Conservation (phyloP, 768 basidiomycete species). For the Mycena albidolilacea region DNA sequence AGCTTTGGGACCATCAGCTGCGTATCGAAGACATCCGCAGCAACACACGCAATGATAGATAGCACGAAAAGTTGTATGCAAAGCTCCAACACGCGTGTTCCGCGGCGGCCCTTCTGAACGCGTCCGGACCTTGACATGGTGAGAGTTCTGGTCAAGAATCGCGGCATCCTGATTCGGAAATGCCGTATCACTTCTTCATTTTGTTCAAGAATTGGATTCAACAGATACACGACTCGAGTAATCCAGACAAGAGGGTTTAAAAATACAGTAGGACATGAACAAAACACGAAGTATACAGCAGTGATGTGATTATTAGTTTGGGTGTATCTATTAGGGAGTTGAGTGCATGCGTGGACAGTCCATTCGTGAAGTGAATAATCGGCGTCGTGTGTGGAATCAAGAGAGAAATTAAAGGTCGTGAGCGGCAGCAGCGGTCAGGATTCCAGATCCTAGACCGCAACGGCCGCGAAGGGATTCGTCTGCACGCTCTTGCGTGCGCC, state of each 20-base stretch:
- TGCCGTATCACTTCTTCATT: too few species aligned
- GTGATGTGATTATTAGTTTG: constrained; percentile 24
- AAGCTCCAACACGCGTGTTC: constrained; percentile 12
- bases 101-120: constrained; percentile 4
- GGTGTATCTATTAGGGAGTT: constrained; percentile 15
- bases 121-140: not conserved
- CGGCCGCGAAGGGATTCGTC: constrained; percentile 66
- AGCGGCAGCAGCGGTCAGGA: constrained; percentile 11
- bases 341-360: constrained; percentile 20
- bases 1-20: constrained; percentile 8
- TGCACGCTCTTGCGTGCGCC: constrained; percentile 61
- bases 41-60: constrained; percentile 27
- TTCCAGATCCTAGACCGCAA: constrained; percentile 41
- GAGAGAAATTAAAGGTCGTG: constrained; percentile 11
- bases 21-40: not conserved
- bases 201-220: too few species aligned
- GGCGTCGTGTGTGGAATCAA: constrained; percentile 3
- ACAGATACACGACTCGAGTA: constrained; percentile 38
- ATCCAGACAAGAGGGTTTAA: constrained; percentile 37
- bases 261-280: constrained; percentile 33
- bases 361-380: constrained; percentile 21
- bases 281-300: constrained; percentile 35
- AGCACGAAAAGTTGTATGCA: constrained; percentile 27
- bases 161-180: too few species aligned
- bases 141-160: not conserved